Conservation (phyloP, 2,329 filamentous ascomycete species). For the Aspergillus bombycis region DNA sequence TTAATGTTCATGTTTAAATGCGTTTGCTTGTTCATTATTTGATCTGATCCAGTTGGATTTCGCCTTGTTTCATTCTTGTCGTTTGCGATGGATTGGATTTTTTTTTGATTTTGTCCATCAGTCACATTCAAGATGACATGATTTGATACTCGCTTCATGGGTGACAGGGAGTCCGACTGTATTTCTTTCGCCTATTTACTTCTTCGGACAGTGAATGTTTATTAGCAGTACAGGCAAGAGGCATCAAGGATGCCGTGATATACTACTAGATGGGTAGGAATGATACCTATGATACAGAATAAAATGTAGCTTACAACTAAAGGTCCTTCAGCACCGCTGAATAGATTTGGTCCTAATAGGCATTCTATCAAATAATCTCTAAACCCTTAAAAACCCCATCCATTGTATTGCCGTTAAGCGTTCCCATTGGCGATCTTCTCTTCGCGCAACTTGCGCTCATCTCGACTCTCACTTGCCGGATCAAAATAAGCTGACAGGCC, state of each 20-base stretch:
- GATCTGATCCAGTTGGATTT: not conserved
- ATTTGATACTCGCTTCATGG: not conserved
- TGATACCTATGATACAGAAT: slow-evolving; percentile 4
- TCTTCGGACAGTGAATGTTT: slow-evolving; percentile 4
- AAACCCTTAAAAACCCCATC: not conserved
- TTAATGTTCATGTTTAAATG: slow-evolving; percentile 4
- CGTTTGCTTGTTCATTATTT: slow-evolving; percentile 2
- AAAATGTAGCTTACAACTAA: not conserved
- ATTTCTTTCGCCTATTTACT: slow-evolving; percentile 1
- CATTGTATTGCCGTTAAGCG: not conserved
- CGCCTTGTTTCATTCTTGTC: not conserved
- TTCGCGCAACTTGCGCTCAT: not conserved
- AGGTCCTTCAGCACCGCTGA: not conserved
- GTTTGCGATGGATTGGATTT: not conserved
- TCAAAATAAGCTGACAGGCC: not conserved
- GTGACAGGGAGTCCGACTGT: slow-evolving; percentile 5
- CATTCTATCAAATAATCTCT: not conserved
- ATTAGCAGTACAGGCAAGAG: slow-evolving; percentile 3
- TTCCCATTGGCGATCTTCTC: not conserved
- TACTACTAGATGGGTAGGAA: slow-evolving; percentile 5
- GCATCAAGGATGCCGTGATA: slow-evolving; percentile 4
- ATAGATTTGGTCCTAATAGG: not conserved
- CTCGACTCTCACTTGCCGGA: not conserved
- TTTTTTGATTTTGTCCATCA: not conserved
- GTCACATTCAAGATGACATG: slow-evolving; percentile 1